Base-by-base conservation (phyloP, 177 flowering plant species). In the Telopea speciosissima region DNA sequence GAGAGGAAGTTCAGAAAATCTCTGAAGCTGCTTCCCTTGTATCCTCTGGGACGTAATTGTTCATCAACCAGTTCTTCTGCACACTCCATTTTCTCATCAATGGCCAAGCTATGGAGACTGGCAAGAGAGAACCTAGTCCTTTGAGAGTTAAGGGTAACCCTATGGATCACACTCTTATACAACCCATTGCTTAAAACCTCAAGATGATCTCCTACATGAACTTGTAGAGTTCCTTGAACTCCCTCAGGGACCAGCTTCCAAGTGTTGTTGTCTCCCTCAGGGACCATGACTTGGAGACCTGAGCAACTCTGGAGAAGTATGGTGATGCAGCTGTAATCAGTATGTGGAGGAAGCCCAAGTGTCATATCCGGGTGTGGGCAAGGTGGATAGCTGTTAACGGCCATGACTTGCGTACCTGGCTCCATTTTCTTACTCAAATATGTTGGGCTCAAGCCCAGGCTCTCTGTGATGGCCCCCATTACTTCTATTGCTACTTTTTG, bases 111-210 rank as follows among this genome's bases (percentile, higher is more conserved):
- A 24, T 84, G 89, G 5, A 86, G 72, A 63, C 88, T 81, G 0
- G 86, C 87, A 31, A 88, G 71, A 6, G 92, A 88, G n/a, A 86
- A 36, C 36, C 91, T 73, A 1, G 77, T 75, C 75, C 36, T 82
- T 16, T 79, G 72, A 0, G 67, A 1, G 63, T 80, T 84, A 5
- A 87, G 40, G 0, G 68, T 68, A 0, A 74, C 92, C 68, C 87
- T 74, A 67, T 88, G 91, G 11, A 83, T 75, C n/a, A 87, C 82
- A 66, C 91, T 82, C 63, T 82, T 85, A 78, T 83, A 86, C 40
- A 40, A 12, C 0, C 93, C 89, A 68, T 87, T 87, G 79, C 91
- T 87, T 17, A 84, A 73, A 0, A 85, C 85, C 70, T 88, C 88
- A 23, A 85, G 63, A 61, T 85, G 89, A 62, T 88, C 89, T 0